phyloP scores from a whole-genome alignment of 2,329 filamentous ascomycete genomes.

The Fusarium decemcellulare region DNA sequence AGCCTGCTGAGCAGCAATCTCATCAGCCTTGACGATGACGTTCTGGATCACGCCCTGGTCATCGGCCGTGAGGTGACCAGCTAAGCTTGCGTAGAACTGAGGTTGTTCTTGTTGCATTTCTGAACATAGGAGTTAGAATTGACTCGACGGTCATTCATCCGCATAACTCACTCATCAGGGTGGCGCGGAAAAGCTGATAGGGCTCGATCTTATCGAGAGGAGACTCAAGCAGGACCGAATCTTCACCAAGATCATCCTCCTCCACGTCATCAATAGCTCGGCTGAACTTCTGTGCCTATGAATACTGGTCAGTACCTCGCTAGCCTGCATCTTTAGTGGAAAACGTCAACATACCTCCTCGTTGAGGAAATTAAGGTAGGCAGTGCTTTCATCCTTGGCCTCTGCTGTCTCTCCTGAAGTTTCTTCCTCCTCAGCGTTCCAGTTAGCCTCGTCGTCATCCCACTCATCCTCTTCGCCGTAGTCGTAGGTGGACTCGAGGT shows the following conservation, averaged over 20 bases:
- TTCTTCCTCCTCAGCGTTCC: conserved; percentile 81
- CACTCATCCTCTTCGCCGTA: conserved; percentile 85
- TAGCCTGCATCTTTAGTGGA: background rate
- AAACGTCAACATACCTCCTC: conserved; percentile 75
- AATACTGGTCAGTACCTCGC: conserved; percentile 40
- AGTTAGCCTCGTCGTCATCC: conserved; percentile 85
- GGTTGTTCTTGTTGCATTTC: conserved; percentile 93
- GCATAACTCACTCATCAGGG: conserved; percentile 80
- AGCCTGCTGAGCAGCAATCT: conserved; percentile 55
- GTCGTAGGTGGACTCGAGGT: conserved; percentile 74
- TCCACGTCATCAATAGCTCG: conserved; percentile 78
- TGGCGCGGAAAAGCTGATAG: conserved; percentile 88
- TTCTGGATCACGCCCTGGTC: conserved; percentile 86
- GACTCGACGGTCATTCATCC: background rate
- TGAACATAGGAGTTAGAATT: conserved; percentile 58
- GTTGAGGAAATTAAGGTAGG: conserved; percentile 96
- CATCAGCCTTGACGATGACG: conserved; percentile 76
- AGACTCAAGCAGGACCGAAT: conserved; percentile 92
- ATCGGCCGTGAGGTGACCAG: conserved; percentile 82
- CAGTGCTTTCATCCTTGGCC: conserved; percentile 89
- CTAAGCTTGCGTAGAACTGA: conserved; percentile 86
- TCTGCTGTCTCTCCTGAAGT: conserved; percentile 76
- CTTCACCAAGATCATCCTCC: conserved; percentile 91
- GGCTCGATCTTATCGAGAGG: conserved; percentile 96
- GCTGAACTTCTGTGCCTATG: conserved; percentile 85